Evolutionary conservation across 2,329 filamentous ascomycete genomes (phyloP).

Genomic region (Monilinia laxa): DNA sequence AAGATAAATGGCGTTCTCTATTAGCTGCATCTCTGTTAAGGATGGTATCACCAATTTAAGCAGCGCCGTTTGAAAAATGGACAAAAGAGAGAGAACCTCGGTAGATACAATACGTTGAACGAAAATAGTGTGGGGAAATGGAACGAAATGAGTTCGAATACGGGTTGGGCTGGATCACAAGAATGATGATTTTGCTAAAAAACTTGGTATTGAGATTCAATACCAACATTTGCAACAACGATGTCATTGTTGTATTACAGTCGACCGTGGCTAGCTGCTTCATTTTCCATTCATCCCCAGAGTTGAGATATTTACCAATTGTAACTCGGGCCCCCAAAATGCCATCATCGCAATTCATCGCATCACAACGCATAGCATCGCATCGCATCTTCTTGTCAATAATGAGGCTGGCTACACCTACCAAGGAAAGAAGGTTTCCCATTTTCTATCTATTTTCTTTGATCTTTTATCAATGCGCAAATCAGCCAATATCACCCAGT

Average conservation of each 20-base stretch:
- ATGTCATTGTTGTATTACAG: slow-evolving; percentile 7
- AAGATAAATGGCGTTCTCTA: background rate
- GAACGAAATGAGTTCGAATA: background rate
- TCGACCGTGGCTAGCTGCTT: background rate
- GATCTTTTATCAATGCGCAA: slow-evolving; percentile 6
- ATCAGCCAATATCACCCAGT: slow-evolving; percentile 1
- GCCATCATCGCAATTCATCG: background rate
- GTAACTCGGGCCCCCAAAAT: background rate
- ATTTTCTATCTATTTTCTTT: background rate
- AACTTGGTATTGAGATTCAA: slow-evolving; percentile 16
- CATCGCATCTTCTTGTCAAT: slow-evolving; percentile 3
- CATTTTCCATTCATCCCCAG: background rate
- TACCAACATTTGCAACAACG: slow-evolving; percentile 21
- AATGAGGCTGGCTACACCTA: background rate
- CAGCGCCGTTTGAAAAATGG: background rate
- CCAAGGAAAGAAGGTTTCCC: background rate
- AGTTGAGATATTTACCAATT: slow-evolving; percentile 5
- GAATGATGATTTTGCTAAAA: background rate
- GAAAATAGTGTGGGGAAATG: slow-evolving; percentile 2
- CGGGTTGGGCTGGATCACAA: background rate
- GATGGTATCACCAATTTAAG: background rate
- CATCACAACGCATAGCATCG: background rate
- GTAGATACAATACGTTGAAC: background rate
- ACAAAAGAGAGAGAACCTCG: background rate
- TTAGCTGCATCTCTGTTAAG: background rate